Evolutionary conservation across 2,329 filamentous ascomycete genomes (phyloP).

Genomic region (Exserohilum rostratum): DNA sequence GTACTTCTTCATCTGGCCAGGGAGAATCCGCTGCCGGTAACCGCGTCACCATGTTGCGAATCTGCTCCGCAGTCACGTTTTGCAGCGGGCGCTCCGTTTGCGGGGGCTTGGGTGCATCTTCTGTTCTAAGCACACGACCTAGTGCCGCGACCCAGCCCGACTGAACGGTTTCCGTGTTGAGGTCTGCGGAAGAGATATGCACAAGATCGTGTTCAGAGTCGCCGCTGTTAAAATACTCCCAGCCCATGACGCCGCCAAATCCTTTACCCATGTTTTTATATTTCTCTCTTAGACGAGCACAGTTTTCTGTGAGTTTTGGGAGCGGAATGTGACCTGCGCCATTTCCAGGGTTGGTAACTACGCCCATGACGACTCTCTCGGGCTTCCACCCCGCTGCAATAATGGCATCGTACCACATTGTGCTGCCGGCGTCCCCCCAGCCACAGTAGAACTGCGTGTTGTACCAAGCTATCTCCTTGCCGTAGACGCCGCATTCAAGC

Average conservation of each 20-base stretch:
- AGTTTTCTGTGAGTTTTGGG: constrained; percentile 61
- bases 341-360: constrained; percentile 79
- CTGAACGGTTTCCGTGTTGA: constrained; percentile 36
- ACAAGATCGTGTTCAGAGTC: constrained; percentile 37
- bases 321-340: constrained; percentile 68
- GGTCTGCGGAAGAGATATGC: constrained; percentile 28
- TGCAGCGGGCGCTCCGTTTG: constrained; percentile 23
- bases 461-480: constrained; percentile 74
- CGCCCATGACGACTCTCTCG: constrained; percentile 75
- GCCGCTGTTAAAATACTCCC: constrained; percentile 88
- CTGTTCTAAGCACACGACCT: constrained; percentile 53
- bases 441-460: constrained; percentile 94
- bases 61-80: constrained; percentile 39
- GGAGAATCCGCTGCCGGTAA: constrained; percentile 40
- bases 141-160: constrained; percentile 72
- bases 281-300: constrained; percentile 62
- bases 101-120: constrained; percentile 28
- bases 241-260: constrained; percentile 91
- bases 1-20: constrained; percentile 52
- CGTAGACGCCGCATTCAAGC: constrained; percentile 62
- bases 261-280: constrained; percentile 56
- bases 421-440: constrained; percentile 71
- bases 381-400: constrained; percentile 72
- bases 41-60: constrained; percentile 40
- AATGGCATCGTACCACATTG: constrained; percentile 59